Base-by-base conservation (phyloP, 2,329 filamentous ascomycete genomes). In the Aspergillus persii region DNA sequence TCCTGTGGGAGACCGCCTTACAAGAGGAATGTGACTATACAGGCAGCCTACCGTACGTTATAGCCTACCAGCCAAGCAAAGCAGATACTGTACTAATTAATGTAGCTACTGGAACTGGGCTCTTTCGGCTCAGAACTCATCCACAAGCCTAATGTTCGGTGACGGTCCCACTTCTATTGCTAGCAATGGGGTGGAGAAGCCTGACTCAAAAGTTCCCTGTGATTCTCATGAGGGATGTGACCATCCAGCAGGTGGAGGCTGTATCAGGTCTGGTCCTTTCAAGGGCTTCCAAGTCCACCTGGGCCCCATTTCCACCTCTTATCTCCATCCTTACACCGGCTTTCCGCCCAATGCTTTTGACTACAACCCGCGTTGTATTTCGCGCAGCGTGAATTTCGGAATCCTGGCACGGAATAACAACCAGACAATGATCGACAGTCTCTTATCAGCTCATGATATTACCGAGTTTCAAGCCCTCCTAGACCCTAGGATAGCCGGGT, bases 21-120 rank as follows among this genome's bases (percentile, higher is more conserved):
- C 59, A 57, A 23, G 49, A 63, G 2, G 64, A 66, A 58, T 66
- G 64, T 46, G 54, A 59, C 8, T 66, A 64, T 27, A 56, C 18
- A 7, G 61, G 64, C 9, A 27, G n/a, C 3, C 26, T 61, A 3
- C 63, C 63, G 62, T 66, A 54, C 18, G 18, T 23, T 23, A 23
- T 23, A 23, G 18, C 18, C 18, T 23, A 23, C 18, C 18, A 29
- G 49, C 49, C 33, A 47, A 31, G 8, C 30, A 48, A 50, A 18
- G 26, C 57, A 26, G 18, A 46, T 12, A 29, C 39, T 23, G 23
- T 27, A 36, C 47, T 41, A 47, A 55, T n/a, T 29, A 1, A 3
- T 2, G 5, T 23, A 64, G 62, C 33, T 64, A 65, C 58, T 65
- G 63, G 63, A 57, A 65, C 61, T 65, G 63, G 63, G 11, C 56